Conservation (phyloP, 2,329 filamentous ascomycete species). For the Mycosphaerella arachidis region DNA sequence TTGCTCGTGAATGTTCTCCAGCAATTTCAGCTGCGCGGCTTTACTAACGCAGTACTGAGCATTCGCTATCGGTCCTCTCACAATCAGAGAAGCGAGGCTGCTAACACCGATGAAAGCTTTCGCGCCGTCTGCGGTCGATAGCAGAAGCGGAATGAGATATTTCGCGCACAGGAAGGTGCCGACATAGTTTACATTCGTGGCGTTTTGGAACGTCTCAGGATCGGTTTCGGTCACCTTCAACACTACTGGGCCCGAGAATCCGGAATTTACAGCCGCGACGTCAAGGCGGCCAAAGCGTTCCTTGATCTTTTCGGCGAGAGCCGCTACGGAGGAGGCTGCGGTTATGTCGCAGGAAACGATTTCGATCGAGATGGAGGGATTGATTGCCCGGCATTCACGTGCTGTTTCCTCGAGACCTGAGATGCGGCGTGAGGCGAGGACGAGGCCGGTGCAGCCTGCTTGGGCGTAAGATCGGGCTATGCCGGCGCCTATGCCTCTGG, state of each 20-base stretch:
- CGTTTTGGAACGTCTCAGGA: conserved; percentile 20
- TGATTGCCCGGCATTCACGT: conserved; percentile 24
- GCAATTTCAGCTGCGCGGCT: conserved; percentile 35
- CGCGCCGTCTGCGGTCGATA: conserved; percentile 15
- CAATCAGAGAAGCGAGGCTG: conserved; percentile 30
- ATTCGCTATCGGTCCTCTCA: conserved; percentile 39
- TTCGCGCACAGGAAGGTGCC: conserved; percentile 29
- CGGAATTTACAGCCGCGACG: conserved; percentile 26
- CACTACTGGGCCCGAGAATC: conserved; percentile 20
- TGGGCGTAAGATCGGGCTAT: conserved; percentile 34
- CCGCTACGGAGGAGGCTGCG: conserved; percentile 13
- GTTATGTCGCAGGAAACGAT: conserved; percentile 28
- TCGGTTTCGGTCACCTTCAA: conserved; percentile 23
- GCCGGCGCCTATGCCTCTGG: conserved; percentile 35
- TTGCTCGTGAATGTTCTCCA: conserved; percentile 39
- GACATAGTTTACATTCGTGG: conserved; percentile 27
- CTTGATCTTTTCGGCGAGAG: conserved; percentile 16
- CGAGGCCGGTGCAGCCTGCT: conserved; percentile 32
- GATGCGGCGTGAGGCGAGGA: conserved; percentile 33
- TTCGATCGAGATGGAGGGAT: conserved; percentile 25
- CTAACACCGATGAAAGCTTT: conserved; percentile 35
- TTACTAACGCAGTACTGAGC: conserved; percentile 37
- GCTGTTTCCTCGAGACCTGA: conserved; percentile 30
- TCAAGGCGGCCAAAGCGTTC: conserved; percentile 23
- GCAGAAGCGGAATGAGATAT: conserved; percentile 26